A percentile compares a stretch with the other conserved stretches of the same genome.
phyloP scores from a whole-genome alignment of 202 grass and related monocot genomes.

The Cymbopogon flexuosus region DNA sequence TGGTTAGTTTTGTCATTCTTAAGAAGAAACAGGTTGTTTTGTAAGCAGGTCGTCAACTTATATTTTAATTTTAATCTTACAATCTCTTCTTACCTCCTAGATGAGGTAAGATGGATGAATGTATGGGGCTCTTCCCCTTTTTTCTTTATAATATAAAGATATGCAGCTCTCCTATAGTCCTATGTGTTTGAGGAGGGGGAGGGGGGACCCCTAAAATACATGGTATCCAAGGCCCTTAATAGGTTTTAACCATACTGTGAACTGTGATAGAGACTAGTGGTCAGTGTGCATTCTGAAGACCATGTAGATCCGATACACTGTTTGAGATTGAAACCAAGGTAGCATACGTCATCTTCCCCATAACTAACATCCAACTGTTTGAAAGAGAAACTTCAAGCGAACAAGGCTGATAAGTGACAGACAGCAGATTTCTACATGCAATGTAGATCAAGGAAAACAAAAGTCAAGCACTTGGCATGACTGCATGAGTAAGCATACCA shows the following conservation, averaged over 20 bases:
- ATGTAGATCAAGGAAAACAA: background rate
- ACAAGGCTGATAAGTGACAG: background rate
- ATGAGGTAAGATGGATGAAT: background rate
- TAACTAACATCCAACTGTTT: background rate
- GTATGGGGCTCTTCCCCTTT: too few relatives aligned
- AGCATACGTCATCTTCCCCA: background rate
- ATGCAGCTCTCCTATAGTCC: background rate
- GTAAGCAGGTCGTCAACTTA: background rate
- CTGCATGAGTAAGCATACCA: conserved; percentile 39
- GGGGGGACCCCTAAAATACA: background rate
- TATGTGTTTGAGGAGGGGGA: background rate
- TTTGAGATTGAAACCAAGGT: background rate
- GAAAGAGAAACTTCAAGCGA: background rate
- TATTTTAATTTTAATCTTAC: background rate
- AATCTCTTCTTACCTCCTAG: background rate
- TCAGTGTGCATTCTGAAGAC: background rate
- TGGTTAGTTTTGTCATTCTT: background rate
- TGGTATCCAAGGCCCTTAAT: background rate
- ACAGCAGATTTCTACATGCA: background rate
- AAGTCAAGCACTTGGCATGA: background rate
- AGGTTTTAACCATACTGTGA: background rate
- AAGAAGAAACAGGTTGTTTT: background rate
- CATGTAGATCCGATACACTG: background rate
- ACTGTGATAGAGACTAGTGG: background rate
- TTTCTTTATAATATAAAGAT: background rate